Percentiles rank a stretch among this genome's conserved stretches.
phyloP scores from a whole-genome alignment of 306 rosid genomes.

The Echinosophora koreensis region DNA sequence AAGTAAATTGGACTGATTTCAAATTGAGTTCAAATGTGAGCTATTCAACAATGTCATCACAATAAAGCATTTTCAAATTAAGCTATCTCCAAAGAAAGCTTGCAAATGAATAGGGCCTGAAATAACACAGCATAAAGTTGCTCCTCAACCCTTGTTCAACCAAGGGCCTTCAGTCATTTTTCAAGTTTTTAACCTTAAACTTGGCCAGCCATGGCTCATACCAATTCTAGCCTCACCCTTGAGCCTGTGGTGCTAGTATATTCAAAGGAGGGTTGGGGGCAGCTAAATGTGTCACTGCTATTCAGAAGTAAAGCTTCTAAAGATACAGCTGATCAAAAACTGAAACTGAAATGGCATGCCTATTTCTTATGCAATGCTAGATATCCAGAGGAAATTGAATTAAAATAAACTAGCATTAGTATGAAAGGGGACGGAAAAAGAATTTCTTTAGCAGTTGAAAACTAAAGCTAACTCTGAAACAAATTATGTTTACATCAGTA shows the following conservation, averaged over 20 bases:
- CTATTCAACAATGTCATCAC: constrained; percentile 29
- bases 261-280: constrained; percentile 3
- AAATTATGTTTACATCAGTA: not conserved
- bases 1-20: constrained; percentile 28
- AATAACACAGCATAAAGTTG: not conserved
- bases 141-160: not conserved
- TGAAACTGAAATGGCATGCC: not conserved
- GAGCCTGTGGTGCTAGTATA: not conserved
- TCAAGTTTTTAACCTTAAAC: not conserved
- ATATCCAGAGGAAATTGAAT: not conserved
- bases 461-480: constrained; percentile 7
- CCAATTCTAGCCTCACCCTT: not conserved
- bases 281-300: not conserved
- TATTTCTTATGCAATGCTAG: constrained; percentile 14
- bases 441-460: not conserved
- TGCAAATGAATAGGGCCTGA: not conserved
- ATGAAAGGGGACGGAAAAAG: not conserved
- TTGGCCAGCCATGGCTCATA: constrained; percentile 1
- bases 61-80: constrained; percentile 34
- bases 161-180: not conserved
- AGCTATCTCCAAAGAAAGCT: constrained; percentile 22
- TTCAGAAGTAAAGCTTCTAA: not conserved
- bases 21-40: not conserved
- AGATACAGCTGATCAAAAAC: not conserved
- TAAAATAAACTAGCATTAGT: not conserved